Evolutionary conservation across 139 green algal species (phyloP).

Genomic region (Chlorella sp.): DNA sequence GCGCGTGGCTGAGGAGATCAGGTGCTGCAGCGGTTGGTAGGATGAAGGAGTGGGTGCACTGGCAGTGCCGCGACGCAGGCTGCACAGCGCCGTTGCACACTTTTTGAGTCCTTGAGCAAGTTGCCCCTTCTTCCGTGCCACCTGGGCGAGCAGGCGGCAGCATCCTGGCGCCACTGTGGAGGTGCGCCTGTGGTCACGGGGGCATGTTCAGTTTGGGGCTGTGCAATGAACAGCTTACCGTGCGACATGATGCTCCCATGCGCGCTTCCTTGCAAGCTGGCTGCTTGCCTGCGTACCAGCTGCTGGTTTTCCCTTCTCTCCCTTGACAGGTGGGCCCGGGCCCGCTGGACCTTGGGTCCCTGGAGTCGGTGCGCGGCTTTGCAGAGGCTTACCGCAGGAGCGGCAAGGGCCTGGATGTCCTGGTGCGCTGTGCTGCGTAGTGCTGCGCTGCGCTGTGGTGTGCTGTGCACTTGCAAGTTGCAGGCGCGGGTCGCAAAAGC

Average conservation of each 20-base stretch:
- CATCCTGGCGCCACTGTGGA: slow-evolving; percentile 34
- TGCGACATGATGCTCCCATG: too few species aligned
- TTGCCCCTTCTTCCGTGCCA: neutral
- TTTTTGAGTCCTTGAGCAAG: neutral
- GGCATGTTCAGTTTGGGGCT: too few species aligned
- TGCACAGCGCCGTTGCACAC: neutral
- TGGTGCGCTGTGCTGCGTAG: slow-evolving; percentile 20
- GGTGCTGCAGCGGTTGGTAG: neutral
- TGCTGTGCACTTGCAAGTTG: too few species aligned
- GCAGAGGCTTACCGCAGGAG: slow-evolving; percentile 27
- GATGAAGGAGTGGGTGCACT: neutral
- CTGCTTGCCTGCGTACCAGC: too few species aligned
- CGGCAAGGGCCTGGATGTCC: slow-evolving; percentile 24
- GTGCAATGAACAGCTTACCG: too few species aligned
- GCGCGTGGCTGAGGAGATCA: slow-evolving; percentile 36
- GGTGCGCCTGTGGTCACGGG: too few species aligned
- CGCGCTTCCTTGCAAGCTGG: too few species aligned
- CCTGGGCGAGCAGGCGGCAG: slow-evolving; percentile 1
- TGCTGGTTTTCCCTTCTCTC: too few species aligned
- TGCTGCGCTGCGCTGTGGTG: too few species aligned
- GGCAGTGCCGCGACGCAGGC: neutral
- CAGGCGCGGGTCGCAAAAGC: too few species aligned
- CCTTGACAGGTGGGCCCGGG: neutral
- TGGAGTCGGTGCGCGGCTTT: slow-evolving; percentile 48
- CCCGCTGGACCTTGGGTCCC: slow-evolving; percentile 41